phyloP scores from a whole-genome alignment of 306 rosid genomes.

The Corylus avellana region DNA sequence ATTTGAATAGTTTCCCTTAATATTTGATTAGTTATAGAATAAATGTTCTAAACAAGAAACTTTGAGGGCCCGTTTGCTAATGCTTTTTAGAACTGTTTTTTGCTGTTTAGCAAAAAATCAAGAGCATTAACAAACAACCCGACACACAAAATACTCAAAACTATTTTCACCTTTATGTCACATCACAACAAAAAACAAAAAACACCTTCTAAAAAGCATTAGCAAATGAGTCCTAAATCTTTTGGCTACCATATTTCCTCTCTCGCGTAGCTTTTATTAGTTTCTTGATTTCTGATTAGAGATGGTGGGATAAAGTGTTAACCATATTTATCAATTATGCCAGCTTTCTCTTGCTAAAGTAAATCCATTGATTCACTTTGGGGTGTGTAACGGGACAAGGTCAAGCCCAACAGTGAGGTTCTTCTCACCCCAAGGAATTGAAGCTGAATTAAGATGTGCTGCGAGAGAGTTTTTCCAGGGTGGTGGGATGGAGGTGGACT shows the following conservation, averaged over 20 bases:
- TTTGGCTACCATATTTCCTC: not conserved
- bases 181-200: too few species aligned
- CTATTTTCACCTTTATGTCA: too few species aligned
- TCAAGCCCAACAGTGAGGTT: conserved; percentile 85
- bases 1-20: not conserved
- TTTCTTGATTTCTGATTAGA: not conserved
- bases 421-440: conserved; percentile 70
- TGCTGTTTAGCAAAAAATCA: too few species aligned
- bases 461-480: conserved; percentile 76
- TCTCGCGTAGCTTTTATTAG: not conserved
- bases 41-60: not conserved
- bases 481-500: conserved; percentile 74
- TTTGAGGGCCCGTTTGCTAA: not conserved
- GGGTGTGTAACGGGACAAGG: conserved; percentile 79
- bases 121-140: too few species aligned
- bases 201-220: too few species aligned
- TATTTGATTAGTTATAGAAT: not conserved
- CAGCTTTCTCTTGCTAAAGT: conserved; percentile 69
- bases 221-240: not conserved
- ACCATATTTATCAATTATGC: conserved; percentile 25
- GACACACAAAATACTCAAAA: too few species aligned
- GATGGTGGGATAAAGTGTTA: conserved; percentile 10
- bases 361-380: conserved; percentile 84
- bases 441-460: conserved; percentile 73
- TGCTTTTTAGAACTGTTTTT: too few species aligned